phyloP scores from a whole-genome alignment of 2,329 filamentous ascomycete genomes.

The Diaporthe longicolla region DNA sequence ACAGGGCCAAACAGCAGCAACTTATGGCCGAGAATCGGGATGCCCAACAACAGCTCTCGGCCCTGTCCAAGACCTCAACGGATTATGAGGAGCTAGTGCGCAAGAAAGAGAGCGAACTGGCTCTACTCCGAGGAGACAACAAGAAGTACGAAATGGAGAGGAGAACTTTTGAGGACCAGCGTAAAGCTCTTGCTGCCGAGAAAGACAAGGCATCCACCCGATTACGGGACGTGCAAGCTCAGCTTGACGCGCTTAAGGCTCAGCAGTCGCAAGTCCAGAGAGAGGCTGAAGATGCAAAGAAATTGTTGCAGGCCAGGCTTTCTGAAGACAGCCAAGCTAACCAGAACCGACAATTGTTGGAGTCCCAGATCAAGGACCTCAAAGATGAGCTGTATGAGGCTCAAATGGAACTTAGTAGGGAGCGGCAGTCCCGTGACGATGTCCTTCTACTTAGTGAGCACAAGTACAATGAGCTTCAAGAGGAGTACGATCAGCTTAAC shows the following conservation, averaged over 20 bases:
- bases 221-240: constrained; percentile 87
- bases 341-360: constrained; percentile 84
- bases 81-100: constrained; percentile 95
- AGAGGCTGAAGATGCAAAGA: constrained; percentile 90
- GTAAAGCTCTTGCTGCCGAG: constrained; percentile 76
- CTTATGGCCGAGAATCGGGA: constrained; percentile 85
- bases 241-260: constrained; percentile 87
- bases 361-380: constrained; percentile 88
- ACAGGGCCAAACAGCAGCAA: constrained; percentile 81
- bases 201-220: constrained; percentile 84
- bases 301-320: constrained; percentile 86
- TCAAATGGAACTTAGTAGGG: constrained; percentile 90
- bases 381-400: constrained; percentile 88
- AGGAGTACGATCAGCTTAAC: constrained; percentile 88
- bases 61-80: constrained; percentile 91
- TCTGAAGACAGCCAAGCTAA: constrained; percentile 90
- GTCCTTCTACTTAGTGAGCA: constrained; percentile 92
- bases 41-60: constrained; percentile 86
- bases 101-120: constrained; percentile 93
- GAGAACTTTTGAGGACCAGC: constrained; percentile 83
- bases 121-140: constrained; percentile 86
- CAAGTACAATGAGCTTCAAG: constrained; percentile 84
- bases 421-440: constrained; percentile 94
- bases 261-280: constrained; percentile 88
- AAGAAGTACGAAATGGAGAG: constrained; percentile 87